Percentiles rank a stretch among this genome's conserved stretches.
Evolutionary conservation across 768 basidiomycete genomes (phyloP).

Genomic region (Floccularia luteovirens): DNA sequence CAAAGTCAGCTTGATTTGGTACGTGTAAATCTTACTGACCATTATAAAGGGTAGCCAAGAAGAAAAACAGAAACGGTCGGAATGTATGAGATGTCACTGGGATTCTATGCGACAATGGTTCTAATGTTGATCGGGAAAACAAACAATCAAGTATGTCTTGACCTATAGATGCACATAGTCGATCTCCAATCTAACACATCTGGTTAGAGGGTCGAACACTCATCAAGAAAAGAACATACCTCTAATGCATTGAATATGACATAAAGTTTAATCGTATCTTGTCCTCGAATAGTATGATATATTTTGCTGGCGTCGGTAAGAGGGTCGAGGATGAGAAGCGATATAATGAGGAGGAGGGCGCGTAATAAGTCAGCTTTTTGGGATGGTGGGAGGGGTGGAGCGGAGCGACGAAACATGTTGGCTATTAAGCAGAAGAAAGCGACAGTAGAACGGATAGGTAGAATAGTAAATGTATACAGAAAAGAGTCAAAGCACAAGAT

Average conservation of each 20-base stretch:
- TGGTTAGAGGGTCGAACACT: neutral
- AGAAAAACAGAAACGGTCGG: conserved; percentile 78
- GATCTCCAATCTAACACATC: conserved; percentile 75
- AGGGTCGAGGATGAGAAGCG: conserved; percentile 67
- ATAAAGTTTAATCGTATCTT: conserved; percentile 98
- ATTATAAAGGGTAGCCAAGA: conserved; percentile 74
- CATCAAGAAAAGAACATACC: conserved; percentile 36
- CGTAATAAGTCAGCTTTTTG: conserved; percentile 94
- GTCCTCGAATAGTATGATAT: conserved; percentile 95
- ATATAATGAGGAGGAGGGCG: conserved; percentile 63
- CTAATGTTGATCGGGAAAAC: conserved; percentile 88
- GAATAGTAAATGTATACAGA: conserved; percentile 95
- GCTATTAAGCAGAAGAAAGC: conserved; percentile 50
- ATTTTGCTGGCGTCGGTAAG: conserved; percentile 96
- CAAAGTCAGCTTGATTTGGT: conserved; percentile 1
- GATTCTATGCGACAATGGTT: conserved; percentile 55
- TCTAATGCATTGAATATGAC: conserved; percentile 99
- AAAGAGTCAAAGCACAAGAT: conserved; percentile 95
- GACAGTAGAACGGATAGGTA: conserved; percentile 79
- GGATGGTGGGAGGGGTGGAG: conserved; percentile 64
- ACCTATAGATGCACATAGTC: conserved; percentile 91
- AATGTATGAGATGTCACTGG: conserved; percentile 60
- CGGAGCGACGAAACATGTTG: conserved; percentile 41
- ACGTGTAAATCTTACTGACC: conserved; percentile 38
- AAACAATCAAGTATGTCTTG: conserved; percentile 96